Conservation (phyloP, 306 rosid species). For the Trifolium fragiferum region DNA sequence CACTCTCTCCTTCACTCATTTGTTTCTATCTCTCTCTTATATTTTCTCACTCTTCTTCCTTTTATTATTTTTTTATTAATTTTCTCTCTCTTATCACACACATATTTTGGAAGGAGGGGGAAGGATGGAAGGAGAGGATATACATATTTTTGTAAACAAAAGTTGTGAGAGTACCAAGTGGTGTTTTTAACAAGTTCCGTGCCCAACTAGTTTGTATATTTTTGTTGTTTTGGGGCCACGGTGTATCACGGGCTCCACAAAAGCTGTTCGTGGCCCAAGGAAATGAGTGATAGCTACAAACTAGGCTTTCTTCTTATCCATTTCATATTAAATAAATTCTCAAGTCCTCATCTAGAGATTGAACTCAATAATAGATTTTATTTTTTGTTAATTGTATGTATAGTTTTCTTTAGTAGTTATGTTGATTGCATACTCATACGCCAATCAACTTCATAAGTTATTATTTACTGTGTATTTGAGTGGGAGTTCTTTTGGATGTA, state of each 20-base stretch:
- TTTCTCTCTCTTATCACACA: too few relatives aligned
- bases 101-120: too few relatives aligned
- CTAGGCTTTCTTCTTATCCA: constrained; percentile 37
- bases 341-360: background rate
- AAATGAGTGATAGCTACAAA: constrained; percentile 26
- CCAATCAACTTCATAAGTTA: background rate
- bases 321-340: constrained; percentile 20
- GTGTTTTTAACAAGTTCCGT: constrained; percentile 17
- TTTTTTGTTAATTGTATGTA: too few relatives aligned
- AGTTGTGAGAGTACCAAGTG: background rate
- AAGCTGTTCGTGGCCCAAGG: constrained; percentile 37
- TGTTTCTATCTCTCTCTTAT: too few relatives aligned
- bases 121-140: too few relatives aligned
- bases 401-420: too few relatives aligned
- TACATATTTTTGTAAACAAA: background rate
- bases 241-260: constrained; percentile 34
- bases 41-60: too few relatives aligned
- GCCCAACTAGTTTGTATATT: background rate
- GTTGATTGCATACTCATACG: background rate
- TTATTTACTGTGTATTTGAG: background rate
- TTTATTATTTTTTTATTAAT: too few relatives aligned
- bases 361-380: constrained; percentile 3
- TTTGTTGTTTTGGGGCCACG: constrained; percentile 8
- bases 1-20: too few relatives aligned
- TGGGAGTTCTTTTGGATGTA: too few relatives aligned